Base-by-base conservation (phyloP, 176 grass and related monocot genomes). In the Saccharum spontaneum region DNA sequence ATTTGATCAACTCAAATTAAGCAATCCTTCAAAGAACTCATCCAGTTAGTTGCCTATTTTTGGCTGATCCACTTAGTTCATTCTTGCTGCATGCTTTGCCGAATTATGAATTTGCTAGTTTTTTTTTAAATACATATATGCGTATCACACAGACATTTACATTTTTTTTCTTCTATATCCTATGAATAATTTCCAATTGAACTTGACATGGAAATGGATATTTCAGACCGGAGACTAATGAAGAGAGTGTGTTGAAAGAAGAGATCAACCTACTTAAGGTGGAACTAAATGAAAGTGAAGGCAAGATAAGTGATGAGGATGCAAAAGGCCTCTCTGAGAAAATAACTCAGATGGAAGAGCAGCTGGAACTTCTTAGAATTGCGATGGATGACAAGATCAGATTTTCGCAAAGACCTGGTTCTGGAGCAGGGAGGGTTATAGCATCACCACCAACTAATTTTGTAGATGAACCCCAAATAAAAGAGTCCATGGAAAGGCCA, bases 351-450 rank as follows among this genome's bases (percentile, higher is more conserved):
- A 86, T 82, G 60, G 86, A 82, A 71, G 85, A 37, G 65, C 82
- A 88, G 43, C 30, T 91, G 73, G 78, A 91, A 73, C 67, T 88
- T 66, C 72, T 91, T 66, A 88, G 22, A 50, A 6, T 22, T 83
- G 37, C 82, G 13, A 69, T 86, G 78, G 82, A 91, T 54, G 83
- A 92, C 83, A 92, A 86, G 73, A 44, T 86, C 71, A 38, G 73
- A 49, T 86, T 92, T 92, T 75, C 73, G 2, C 78, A 88, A 86
- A 88, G 86, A 43, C 82, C 78, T 83, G 73, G 82, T 37, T 91
- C 90, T 78, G 86, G 90, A 88, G 44, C 82, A 79, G 86, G 90
- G 5, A 91, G 83, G 73, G 73, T 78, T 74, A 55, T 39, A 62
- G 69, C 66, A 78, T 38, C 37, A 2, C 69, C 74, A 1, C 60